A percentile compares a stretch with the other conserved stretches of the same genome.
phyloP scores from a whole-genome alignment of 208 protist species.

The Herpetomonas tarakana region DNA sequence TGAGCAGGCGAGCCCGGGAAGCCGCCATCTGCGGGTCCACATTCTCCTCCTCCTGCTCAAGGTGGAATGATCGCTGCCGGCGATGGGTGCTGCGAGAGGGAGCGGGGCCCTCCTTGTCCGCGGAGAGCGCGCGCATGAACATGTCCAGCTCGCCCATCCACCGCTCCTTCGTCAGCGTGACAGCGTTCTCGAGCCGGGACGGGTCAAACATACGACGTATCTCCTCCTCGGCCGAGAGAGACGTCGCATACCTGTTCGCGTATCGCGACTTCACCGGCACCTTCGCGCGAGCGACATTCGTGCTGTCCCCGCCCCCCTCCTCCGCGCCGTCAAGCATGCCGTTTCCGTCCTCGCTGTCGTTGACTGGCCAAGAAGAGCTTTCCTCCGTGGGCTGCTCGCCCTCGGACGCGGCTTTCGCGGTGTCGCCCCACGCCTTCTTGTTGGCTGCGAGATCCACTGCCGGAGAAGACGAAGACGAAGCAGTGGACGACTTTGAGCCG shows the following conservation, averaged over 20 bases:
- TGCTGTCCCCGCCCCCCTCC: background rate
- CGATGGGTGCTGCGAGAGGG: background rate
- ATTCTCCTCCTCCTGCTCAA: background rate
- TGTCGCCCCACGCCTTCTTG: background rate
- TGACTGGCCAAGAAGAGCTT: background rate
- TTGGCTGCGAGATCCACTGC: background rate
- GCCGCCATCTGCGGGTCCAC: background rate
- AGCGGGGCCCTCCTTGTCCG: background rate
- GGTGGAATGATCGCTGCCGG: background rate
- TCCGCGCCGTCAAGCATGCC: background rate
- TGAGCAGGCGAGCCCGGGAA: background rate
- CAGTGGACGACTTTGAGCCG: no score
- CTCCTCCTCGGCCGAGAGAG: constrained; percentile 1
- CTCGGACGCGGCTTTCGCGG: background rate
- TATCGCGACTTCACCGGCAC: background rate
- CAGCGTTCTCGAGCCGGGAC: background rate
- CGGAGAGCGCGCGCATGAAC: constrained; percentile 5
- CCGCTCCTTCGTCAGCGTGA: constrained; percentile 9
- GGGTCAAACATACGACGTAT: constrained; percentile 1
- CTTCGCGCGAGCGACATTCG: background rate
- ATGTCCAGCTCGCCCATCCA: constrained; percentile 15
- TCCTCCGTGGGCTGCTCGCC: background rate
- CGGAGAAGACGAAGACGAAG: background rate
- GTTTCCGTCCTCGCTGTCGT: background rate
- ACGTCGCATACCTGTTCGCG: background rate